Percentiles rank a stretch among this genome's conserved stretches.
phyloP scores from a whole-genome alignment of 176 grass and related monocot genomes.

The Cenchrus americanus region DNA sequence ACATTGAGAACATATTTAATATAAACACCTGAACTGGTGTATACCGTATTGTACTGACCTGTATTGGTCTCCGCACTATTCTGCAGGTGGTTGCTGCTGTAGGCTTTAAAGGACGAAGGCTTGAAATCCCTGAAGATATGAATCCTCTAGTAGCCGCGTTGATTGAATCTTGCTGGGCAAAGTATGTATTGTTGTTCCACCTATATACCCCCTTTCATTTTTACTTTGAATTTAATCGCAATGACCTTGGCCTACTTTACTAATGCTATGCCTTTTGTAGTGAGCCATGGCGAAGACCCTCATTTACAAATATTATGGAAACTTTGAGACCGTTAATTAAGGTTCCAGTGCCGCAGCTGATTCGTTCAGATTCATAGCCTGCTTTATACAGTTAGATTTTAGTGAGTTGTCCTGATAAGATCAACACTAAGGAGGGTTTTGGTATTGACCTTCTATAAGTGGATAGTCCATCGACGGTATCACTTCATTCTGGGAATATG shows the following conservation, averaged over 20 bases:
- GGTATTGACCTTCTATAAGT: conserved; percentile 26
- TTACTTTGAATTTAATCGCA: conserved; percentile 1
- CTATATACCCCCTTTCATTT: conserved; percentile 14
- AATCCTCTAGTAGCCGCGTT: conserved; percentile 81
- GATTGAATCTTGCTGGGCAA: conserved; percentile 89
- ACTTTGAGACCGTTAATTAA: conserved; percentile 68
- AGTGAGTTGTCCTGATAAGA: conserved; percentile 10
- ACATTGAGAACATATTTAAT: background rate
- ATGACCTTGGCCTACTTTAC: background rate
- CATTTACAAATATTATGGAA: conserved; percentile 86
- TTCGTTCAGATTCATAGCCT: conserved; percentile 46
- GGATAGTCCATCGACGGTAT: conserved; percentile 15
- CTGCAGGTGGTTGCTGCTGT: conserved; percentile 90
- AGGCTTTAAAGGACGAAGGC: conserved; percentile 90
- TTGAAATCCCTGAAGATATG: conserved; percentile 80
- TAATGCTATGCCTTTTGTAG: conserved; percentile 45
- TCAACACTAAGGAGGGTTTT: conserved; percentile 26
- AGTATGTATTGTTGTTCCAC: conserved; percentile 54
- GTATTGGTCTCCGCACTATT: background rate
- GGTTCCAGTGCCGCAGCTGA: conserved; percentile 40
- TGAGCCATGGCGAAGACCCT: conserved; percentile 81
- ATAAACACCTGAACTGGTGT: conserved; percentile 24
- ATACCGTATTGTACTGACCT: background rate
- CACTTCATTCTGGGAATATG: conserved; percentile 23
- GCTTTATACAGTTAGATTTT: background rate